Percentiles rank a stretch among this genome's conserved stretches.
phyloP scores from a whole-genome alignment of 2,329 filamentous ascomycete species.

The Byssothecium circinans region DNA sequence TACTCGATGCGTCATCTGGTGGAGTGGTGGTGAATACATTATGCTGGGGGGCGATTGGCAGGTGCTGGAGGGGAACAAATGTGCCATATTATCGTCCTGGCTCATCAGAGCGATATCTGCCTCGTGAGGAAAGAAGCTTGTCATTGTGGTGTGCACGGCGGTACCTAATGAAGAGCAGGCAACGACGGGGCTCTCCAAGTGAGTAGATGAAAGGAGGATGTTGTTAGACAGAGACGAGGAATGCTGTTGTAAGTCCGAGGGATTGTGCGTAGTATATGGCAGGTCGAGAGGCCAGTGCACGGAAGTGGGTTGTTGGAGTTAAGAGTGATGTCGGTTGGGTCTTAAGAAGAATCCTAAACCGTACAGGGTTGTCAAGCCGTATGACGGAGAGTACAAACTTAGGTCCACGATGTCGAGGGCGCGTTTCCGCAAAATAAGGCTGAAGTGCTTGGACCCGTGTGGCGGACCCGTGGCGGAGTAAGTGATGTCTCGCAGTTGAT shows the following conservation, averaged over 20 bases:
- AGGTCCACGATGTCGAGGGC: slow-evolving; percentile 32
- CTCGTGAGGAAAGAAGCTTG: slow-evolving; percentile 40
- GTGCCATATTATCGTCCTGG: slow-evolving; percentile 36
- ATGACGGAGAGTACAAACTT: slow-evolving; percentile 36
- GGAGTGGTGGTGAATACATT: slow-evolving; percentile 42
- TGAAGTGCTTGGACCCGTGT: slow-evolving; percentile 34
- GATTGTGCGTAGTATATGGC: slow-evolving; percentile 1
- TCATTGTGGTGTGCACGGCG: slow-evolving; percentile 19
- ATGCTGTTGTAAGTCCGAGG: neutral
- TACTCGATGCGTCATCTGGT: slow-evolving; percentile 32
- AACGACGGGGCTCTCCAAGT: neutral
- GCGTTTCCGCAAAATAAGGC: slow-evolving; percentile 41
- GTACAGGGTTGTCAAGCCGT: slow-evolving; percentile 31
- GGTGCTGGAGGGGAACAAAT: slow-evolving; percentile 41
- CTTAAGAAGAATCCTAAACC: slow-evolving; percentile 32
- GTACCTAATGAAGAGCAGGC: neutral
- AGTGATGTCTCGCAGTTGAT: slow-evolving; percentile 40
- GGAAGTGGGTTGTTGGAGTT: slow-evolving; percentile 25
- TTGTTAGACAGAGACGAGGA: neutral
- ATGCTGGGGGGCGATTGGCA: slow-evolving; percentile 43
- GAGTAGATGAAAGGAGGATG: neutral
- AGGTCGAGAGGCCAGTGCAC: slow-evolving; percentile 33
- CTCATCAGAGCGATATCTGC: slow-evolving; percentile 42
- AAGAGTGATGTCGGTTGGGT: slow-evolving; percentile 33
- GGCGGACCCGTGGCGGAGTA: slow-evolving; percentile 43